A percentile compares a stretch with the other conserved stretches of the same genome.
Conservation (phyloP, 306 rosid genomes). For the Cicer chorassanicum region DNA sequence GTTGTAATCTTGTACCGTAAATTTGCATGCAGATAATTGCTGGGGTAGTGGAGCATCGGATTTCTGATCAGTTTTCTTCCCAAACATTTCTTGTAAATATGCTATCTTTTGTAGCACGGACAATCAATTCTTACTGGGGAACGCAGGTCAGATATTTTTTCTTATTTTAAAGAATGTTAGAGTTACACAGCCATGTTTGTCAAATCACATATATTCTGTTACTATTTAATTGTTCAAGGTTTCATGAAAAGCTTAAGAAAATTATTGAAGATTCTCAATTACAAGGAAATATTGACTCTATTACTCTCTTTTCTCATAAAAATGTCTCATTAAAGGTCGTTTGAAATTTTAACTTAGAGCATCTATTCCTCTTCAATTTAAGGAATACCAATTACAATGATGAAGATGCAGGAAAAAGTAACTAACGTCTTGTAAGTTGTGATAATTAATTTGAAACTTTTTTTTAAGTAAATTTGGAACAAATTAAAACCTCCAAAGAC, state of each 20-base stretch:
- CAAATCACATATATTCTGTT: too few species aligned
- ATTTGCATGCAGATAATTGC: slow-evolving; percentile 76
- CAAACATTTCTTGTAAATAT: slow-evolving; percentile 75
- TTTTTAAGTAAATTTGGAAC: neutral
- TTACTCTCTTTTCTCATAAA: too few species aligned
- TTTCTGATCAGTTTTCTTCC: slow-evolving; percentile 74
- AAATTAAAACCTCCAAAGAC: slow-evolving; percentile 5
- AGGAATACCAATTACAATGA: too few species aligned
- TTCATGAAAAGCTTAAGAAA: too few species aligned
- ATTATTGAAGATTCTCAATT: too few species aligned
- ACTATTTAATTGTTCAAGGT: too few species aligned
- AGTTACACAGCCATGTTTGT: too few species aligned
- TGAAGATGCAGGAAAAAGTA: too few species aligned
- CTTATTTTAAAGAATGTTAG: neutral
- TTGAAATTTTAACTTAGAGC: too few species aligned
- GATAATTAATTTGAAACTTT: neutral
- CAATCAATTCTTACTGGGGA: slow-evolving; percentile 93
- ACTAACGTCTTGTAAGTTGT: neutral
- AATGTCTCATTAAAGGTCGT: too few species aligned
- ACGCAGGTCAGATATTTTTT: slow-evolving; percentile 70
- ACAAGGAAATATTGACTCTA: too few species aligned
- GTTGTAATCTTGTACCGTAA: slow-evolving; percentile 3
- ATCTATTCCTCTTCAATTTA: too few species aligned
- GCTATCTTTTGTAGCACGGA: slow-evolving; percentile 82
- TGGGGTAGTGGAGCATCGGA: slow-evolving; percentile 88